These are phyloP conservation scores for Bipolaris oryzae DNA, from an alignment of 2,329 filamentous ascomycete species.

Conservation along the genomic window DNA sequence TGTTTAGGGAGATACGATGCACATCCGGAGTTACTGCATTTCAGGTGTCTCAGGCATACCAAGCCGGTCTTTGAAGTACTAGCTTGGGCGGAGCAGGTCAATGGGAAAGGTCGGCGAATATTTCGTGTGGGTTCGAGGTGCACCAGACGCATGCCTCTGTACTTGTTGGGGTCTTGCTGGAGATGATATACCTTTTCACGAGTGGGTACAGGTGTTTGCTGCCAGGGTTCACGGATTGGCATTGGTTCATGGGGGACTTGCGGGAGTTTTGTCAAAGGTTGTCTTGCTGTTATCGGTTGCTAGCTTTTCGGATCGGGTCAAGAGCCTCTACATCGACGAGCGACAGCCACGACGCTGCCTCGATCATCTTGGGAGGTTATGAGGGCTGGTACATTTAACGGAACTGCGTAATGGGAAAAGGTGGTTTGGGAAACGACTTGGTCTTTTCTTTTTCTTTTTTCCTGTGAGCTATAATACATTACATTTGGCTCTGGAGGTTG, in stretches of 20 bases:
- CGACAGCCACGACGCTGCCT: slow-evolving; percentile 25
- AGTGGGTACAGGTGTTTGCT: slow-evolving; percentile 41
- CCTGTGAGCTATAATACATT: no score
- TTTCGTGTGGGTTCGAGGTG: slow-evolving; percentile 39
- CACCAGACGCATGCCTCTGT: slow-evolving; percentile 36
- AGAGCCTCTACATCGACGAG: slow-evolving; percentile 24
- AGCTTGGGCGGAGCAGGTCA: slow-evolving; percentile 36
- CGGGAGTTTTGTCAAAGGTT: slow-evolving; percentile 33
- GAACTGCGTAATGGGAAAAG: slow-evolving; percentile 40
- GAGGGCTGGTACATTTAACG: slow-evolving; percentile 28
- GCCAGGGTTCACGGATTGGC: slow-evolving; percentile 34
- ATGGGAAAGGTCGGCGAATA: slow-evolving; percentile 40
- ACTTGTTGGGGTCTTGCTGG: slow-evolving; percentile 38
- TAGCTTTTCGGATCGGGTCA: slow-evolving; percentile 23
- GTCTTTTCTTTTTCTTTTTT: background rate
- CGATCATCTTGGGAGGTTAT: slow-evolving; percentile 29
- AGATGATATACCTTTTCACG: slow-evolving; percentile 40
- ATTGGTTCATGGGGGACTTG: slow-evolving; percentile 27
- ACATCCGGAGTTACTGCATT: slow-evolving; percentile 53
- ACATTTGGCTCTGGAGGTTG: background rate
- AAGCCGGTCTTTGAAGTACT: slow-evolving; percentile 44
- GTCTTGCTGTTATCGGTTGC: slow-evolving; percentile 22
- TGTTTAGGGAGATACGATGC: slow-evolving; percentile 46
- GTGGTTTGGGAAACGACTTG: slow-evolving; percentile 21
- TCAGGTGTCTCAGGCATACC: slow-evolving; percentile 50